These are phyloP conservation scores for Xylaria sp. DNA, from an alignment of 2,329 filamentous ascomycete species.

Conservation along the genomic window DNA sequence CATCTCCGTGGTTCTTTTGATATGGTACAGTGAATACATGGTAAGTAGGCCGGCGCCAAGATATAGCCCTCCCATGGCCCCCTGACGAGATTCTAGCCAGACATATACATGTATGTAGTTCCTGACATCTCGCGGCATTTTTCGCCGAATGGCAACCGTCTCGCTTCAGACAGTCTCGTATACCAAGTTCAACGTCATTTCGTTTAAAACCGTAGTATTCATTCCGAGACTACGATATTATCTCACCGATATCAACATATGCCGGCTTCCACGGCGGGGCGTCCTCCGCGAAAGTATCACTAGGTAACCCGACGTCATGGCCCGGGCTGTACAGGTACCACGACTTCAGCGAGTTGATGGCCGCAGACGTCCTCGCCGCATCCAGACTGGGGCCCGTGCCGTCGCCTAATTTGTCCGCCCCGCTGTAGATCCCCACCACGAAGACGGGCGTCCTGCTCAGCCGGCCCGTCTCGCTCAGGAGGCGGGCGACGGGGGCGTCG, in stretches of 20 bases:
- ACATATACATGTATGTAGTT: constrained; percentile 2
- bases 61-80: constrained; percentile 13
- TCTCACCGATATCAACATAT: constrained; percentile 72
- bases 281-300: constrained; percentile 66
- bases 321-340: constrained; percentile 96
- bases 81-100: constrained; percentile 9
- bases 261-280: constrained; percentile 67
- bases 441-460: constrained; percentile 84
- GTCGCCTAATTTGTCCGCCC: constrained; percentile 88
- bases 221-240: constrained; percentile 50
- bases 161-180: constrained; percentile 5
- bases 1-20: constrained; percentile 14
- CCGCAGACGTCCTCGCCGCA: constrained; percentile 76
- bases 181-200: background rate
- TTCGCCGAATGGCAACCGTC: constrained; percentile 12
- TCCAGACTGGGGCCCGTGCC: constrained; percentile 78
- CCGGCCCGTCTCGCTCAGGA: constrained; percentile 90
- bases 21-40: constrained; percentile 28
- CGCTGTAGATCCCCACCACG: constrained; percentile 92
- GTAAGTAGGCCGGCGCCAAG: constrained; percentile 6
- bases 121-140: background rate
- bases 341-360: constrained; percentile 82
- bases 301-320: constrained; percentile 65
- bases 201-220: background rate
- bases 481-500: constrained; percentile 79